A percentile compares a stretch with the other conserved stretches of the same genome.
Evolutionary conservation across 2,329 filamentous ascomycete species (phyloP).

Genomic region (Diaporthe ilicicola): DNA sequence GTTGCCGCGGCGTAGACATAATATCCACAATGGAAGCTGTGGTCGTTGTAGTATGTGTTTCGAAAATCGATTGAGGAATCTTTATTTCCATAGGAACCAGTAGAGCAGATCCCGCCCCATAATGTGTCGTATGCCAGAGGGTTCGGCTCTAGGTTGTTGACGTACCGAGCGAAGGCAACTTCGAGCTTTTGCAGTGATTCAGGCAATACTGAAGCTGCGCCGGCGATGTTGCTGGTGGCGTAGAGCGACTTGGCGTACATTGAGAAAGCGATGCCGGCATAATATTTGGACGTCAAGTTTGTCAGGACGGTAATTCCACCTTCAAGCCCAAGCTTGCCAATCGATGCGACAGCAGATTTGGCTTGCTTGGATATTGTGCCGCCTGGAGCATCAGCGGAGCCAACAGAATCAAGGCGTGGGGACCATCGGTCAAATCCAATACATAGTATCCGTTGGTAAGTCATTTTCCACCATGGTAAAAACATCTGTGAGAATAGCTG

Average conservation of each 20-base stretch:
- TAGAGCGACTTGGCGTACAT: not conserved
- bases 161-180: not conserved
- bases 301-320: not conserved
- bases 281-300: not conserved
- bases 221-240: not conserved
- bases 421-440: constrained; percentile 86
- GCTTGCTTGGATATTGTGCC: not conserved
- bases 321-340: not conserved
- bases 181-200: not conserved
- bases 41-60: constrained; percentile 42
- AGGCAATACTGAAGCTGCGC: not conserved
- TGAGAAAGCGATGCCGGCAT: not conserved
- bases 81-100: constrained; percentile 33
- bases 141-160: not conserved
- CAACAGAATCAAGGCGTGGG: constrained; percentile 43
- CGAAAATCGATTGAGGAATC: constrained; percentile 39
- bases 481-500: constrained; percentile 72
- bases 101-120: constrained; percentile 39
- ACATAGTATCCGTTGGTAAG: constrained; percentile 72
- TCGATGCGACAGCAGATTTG: not conserved
- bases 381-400: not conserved
- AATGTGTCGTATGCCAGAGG: constrained; percentile 37
- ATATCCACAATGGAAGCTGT: constrained; percentile 43
- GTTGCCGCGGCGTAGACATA: constrained; percentile 37
- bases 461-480: constrained; percentile 81